phyloP scores from a whole-genome alignment of 768 basidiomycete genomes.

The Phlebiopsis flavidoalba region DNA sequence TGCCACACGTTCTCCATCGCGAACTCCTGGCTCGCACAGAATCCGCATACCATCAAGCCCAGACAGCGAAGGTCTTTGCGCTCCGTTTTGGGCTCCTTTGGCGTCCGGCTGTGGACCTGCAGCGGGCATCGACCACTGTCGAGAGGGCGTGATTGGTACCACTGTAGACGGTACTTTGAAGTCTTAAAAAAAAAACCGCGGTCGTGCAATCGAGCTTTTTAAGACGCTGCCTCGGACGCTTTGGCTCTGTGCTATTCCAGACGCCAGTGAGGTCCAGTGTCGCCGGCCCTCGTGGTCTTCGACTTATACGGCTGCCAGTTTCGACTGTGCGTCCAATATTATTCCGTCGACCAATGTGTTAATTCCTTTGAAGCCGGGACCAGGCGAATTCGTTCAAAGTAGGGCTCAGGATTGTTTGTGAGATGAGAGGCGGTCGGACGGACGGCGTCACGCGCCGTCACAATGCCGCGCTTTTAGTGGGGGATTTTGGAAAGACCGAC shows the following conservation, averaged over 20 bases:
- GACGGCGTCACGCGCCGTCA: conserved; percentile 85
- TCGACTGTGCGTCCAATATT: conserved; percentile 61
- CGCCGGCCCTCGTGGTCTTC: conserved; percentile 74
- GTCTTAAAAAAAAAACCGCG: not conserved
- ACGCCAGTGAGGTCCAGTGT: conserved; percentile 68
- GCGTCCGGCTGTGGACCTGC: conserved; percentile 29
- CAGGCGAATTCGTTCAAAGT: conserved; percentile 97
- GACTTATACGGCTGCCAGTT: conserved; percentile 75
- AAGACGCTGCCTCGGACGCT: conserved; percentile 59
- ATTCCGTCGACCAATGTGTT: conserved; percentile 32
- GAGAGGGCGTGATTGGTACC: conserved; percentile 79
- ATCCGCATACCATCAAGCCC: conserved; percentile 90
- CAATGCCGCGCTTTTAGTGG: conserved; percentile 71
- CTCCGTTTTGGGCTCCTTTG: conserved; percentile 32
- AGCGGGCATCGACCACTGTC: conserved; percentile 60
- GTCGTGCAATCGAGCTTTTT: not conserved
- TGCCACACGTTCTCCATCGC: conserved; percentile 97
- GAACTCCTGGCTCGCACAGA: conserved; percentile 83
- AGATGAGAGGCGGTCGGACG: conserved; percentile 85
- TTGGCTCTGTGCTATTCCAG: conserved; percentile 79
- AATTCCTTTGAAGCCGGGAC: conserved; percentile 87
- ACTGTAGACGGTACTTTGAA: conserved; percentile 43
- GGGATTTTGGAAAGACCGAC: conserved; percentile 45
- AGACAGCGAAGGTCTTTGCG: conserved; percentile 86
- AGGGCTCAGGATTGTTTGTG: conserved; percentile 81